Base-by-base conservation (phyloP, 805 yeast genomes). In the Candida montana region DNA sequence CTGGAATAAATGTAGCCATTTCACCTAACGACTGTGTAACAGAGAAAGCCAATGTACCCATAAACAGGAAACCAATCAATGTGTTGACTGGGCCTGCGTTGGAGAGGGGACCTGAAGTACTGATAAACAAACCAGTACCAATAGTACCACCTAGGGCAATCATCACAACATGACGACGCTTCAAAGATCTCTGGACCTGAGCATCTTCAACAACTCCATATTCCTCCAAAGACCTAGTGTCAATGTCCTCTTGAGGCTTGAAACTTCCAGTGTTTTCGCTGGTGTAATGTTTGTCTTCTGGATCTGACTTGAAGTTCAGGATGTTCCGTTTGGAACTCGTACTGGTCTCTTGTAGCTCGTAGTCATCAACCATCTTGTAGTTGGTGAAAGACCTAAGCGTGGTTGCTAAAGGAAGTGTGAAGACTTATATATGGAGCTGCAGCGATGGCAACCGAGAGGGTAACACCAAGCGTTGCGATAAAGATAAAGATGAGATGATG, bases 81-180 rank as follows among this genome's bases (percentile, higher is more conserved):
- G 85, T 65, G 39, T 77, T 75, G 10, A 77, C 89, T 1, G 90
- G 90, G 18, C 91, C 91, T 13, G 85, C 79, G 26, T 64, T 54
- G 3, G 61, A 51, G 24, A 83, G 55, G 3, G 85, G 79, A 4
- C 71, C 55, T 5, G 79, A 69, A 31, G 81, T 73, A 56, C 85
- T 79, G 36, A 83, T 77, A 67, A 83, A 81, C 31, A 83, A 67
- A 59, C 90, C 90, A 3, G 89, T 81, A 53, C 90, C 90, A 47
- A 83, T 81, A 27, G 89, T 79, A 47, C 89, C 90, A 47, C 90
- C 91, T 17, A 83, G 67, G 35, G 89, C 87, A 51, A 83, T 76
- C 88, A 83, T 81, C 26, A 83, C 71, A 37, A 83, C 73, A 52
- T 81, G 88, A 54, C 91, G 68, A 16, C 79, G 74, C 57, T 80